A percentile compares a stretch with the other conserved stretches of the same genome.
Evolutionary conservation across 805 yeast species (phyloP).

Genomic region (Blastobotrys attinorum): DNA sequence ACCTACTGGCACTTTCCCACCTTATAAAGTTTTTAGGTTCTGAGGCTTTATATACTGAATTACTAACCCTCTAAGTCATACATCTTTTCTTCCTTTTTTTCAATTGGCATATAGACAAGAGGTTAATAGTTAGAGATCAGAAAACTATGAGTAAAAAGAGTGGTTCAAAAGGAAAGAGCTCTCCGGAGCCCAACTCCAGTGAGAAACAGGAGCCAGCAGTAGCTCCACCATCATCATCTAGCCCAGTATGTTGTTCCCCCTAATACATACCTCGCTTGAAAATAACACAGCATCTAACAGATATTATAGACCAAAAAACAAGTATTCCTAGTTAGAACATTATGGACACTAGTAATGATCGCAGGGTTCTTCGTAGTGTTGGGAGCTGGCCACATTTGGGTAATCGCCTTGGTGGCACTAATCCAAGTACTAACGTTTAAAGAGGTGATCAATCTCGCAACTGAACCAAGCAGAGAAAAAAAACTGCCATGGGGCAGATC

Average conservation of each 20-base stretch:
- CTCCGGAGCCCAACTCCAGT: background rate
- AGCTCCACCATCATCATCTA: background rate
- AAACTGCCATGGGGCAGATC: slow-evolving; percentile 74
- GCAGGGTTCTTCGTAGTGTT: slow-evolving; percentile 58
- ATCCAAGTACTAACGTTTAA: slow-evolving; percentile 80
- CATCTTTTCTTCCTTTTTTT: background rate
- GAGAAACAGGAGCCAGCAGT: background rate
- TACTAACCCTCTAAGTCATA: background rate
- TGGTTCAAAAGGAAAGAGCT: background rate
- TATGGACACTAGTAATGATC: slow-evolving; percentile 94
- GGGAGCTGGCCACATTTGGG: slow-evolving; percentile 78
- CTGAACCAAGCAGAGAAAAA: slow-evolving; percentile 76
- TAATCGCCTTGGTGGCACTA: slow-evolving; percentile 60
- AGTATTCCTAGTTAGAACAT: slow-evolving; percentile 77
- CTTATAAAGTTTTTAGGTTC: no score
- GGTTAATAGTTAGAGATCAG: no score
- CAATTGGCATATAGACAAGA: no score
- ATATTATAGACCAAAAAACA: slow-evolving; percentile 49
- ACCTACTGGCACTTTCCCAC: no score
- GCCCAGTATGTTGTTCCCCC: no score
- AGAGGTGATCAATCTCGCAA: slow-evolving; percentile 80
- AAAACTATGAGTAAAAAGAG: background rate
- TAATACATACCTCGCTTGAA: no score
- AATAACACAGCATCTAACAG: background rate
- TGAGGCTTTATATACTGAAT: background rate